These are phyloP conservation scores for Barnettozyma siamensis DNA, from an alignment of 805 yeast species.

Conservation along the genomic window DNA sequence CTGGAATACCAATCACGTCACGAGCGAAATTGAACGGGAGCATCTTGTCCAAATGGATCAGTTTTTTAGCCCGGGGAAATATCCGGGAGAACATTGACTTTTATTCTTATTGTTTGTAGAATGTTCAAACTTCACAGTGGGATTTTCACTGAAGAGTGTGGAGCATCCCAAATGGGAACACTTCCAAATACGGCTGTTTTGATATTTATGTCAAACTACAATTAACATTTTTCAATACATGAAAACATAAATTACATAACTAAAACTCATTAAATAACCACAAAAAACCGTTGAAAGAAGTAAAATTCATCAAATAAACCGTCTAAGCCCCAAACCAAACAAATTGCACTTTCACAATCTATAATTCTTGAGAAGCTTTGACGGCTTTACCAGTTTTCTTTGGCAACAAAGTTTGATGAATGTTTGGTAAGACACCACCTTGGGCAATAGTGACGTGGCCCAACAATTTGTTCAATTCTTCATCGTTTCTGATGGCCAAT, in stretches of 20 bases:
- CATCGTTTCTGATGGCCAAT: constrained; percentile 98
- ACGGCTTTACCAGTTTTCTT: constrained; percentile 55
- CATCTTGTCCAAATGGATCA: constrained; percentile 2
- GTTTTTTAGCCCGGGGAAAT: background rate
- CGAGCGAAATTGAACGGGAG: constrained; percentile 20
- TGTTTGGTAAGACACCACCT: constrained; percentile 99
- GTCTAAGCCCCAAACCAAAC: background rate
- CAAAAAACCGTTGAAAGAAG: constrained; percentile 10
- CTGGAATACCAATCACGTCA: constrained; percentile 16
- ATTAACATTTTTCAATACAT: background rate
- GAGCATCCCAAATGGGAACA: too few relatives aligned
- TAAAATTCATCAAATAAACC: constrained; percentile 11
- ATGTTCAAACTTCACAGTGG: too few relatives aligned
- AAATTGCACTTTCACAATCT: too few relatives aligned
- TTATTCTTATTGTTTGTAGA: too few relatives aligned
- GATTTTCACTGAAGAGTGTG: too few relatives aligned
- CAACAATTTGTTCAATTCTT: constrained; percentile 91
- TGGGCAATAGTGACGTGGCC: constrained; percentile 95
- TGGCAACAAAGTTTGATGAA: constrained; percentile 90
- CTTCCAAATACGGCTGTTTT: too few relatives aligned
- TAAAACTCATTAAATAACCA: constrained; percentile 3
- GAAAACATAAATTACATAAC: constrained; percentile 3
- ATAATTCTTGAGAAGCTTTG: constrained; percentile 65
- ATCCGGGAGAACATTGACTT: background rate
- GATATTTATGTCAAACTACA: background rate